Evolutionary conservation across 495 filamentous ascomycete genomes (phyloP), one percentile per base, ranked within the genome.

Genomic region (Apiosordaria backusii): DNA sequence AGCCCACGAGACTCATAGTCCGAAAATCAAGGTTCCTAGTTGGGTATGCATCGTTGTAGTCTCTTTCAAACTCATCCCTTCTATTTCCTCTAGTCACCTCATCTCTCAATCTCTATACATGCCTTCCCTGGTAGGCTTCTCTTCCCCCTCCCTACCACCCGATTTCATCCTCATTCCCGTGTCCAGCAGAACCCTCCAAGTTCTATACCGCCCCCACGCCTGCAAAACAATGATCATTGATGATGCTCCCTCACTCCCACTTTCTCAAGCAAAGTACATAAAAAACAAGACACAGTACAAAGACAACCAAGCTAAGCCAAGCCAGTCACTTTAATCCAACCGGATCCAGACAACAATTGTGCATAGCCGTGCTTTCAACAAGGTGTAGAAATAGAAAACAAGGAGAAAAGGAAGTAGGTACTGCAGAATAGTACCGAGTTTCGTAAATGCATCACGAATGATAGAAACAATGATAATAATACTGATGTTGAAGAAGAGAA

Each of bases 401-500:
- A 13, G 16, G 9, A 45, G 13, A 15, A 18, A 45, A 45, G 10
- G 35, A 45, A 45, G 35, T 13, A 13, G 35, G 35, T 45, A 45
- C 35, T 10, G n/a, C n/a, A 45, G 6, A 45, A 15, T 13, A 6
- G 35, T 45, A 13, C 35, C 35, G 35, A 2, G 5, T 29, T 53
- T 65, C 63, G 25, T 65, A 57, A 65, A 57, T 65, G 55, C 55
- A 65, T 65, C 10, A 59, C 50, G 23, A 57, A 57, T 29, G 45
- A 15, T 25, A 59, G 9, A 53, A 23, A 23, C 7, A 63, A 54
- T 53, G 58, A 23, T 19, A 60, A 61, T 19, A 23, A 60, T 23
- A 26, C 4, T 40, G 3, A n/a, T 7, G 18, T 18, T 61, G n/a
- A 6, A 45, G 25, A 61, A 18, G 26, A 40, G 59, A 40, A 25